Conservation (phyloP, 768 basidiomycete genomes). For the Candolleomyces aberdarensis region DNA sequence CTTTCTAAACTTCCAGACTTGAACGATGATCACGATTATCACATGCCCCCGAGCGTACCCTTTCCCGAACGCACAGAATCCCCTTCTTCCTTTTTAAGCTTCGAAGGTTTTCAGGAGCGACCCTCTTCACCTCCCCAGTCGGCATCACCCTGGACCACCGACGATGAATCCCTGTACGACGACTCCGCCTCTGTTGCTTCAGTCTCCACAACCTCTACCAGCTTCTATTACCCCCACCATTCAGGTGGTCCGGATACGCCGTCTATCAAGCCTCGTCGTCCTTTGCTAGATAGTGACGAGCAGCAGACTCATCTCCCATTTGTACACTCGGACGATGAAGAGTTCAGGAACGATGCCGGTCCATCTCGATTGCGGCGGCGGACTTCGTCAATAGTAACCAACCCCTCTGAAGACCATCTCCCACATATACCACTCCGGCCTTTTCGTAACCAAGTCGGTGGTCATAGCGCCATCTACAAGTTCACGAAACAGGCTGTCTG, state of each 20-base stretch:
- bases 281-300: constrained; percentile 1
- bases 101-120: not conserved
- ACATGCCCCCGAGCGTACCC: constrained; percentile 39
- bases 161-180: constrained; percentile 74
- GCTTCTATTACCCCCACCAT: constrained; percentile 3
- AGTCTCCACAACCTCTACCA: constrained; percentile 55
- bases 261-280: constrained; percentile 8
- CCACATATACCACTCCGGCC: constrained; percentile 92
- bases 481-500: constrained; percentile 97
- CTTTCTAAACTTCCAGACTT: not conserved
- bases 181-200: constrained; percentile 62
- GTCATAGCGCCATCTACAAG: constrained; percentile 95
- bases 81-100: constrained; percentile 21
- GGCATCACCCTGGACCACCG: constrained; percentile 68
- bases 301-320: not conserved
- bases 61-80: constrained; percentile 18
- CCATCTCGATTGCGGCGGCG: not conserved
- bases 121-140: constrained; percentile 30
- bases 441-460: constrained; percentile 97
- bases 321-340: constrained; percentile 6
- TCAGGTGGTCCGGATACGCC: constrained; percentile 2
- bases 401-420: constrained; percentile 55
- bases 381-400: constrained; percentile 18
- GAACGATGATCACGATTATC: constrained; percentile 7
- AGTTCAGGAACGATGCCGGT: not conserved